A percentile compares a stretch with the other conserved stretches of the same genome.
Conservation (phyloP, 257 asterid species). For the Solanum sejunctum region DNA sequence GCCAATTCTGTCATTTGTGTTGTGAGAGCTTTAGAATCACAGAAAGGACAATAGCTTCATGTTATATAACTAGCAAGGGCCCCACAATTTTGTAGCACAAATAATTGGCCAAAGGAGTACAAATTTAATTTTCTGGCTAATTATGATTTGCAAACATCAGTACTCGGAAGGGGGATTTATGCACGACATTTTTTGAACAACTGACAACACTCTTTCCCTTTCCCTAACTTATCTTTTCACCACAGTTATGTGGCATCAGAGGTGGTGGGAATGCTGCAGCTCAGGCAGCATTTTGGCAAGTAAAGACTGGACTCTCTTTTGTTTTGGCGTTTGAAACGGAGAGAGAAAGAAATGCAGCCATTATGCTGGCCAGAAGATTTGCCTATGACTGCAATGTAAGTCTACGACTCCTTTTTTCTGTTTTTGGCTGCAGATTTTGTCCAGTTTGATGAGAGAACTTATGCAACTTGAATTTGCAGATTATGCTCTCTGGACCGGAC, state of each 20-base stretch:
- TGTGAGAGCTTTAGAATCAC: not conserved
- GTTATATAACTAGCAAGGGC: not conserved
- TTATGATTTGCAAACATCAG: not conserved
- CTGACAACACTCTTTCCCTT: not conserved
- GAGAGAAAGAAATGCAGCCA: slow-evolving; percentile 84
- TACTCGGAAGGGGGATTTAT: not conserved
- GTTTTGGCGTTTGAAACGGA: slow-evolving; percentile 79
- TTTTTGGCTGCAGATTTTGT: not conserved
- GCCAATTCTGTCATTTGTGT: not conserved
- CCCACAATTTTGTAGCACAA: not conserved
- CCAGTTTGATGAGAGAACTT: not conserved
- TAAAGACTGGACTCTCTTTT: slow-evolving; percentile 49
- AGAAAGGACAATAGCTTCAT: not conserved
- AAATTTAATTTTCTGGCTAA: not conserved
- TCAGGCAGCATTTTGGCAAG: slow-evolving; percentile 81
- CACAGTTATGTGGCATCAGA: slow-evolving; percentile 86
- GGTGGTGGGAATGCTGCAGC: slow-evolving; percentile 97
- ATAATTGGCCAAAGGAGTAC: not conserved
- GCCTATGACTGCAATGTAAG: slow-evolving; percentile 90
- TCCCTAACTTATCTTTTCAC: not conserved
- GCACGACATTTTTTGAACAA: not conserved
- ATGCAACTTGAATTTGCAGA: slow-evolving; percentile 25
- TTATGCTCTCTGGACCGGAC: slow-evolving; percentile 69
- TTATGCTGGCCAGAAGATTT: slow-evolving; percentile 83
- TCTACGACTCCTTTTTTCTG: not conserved